Percentiles rank a stretch among this genome's conserved stretches.
Conservation (phyloP, 129 eudicot genomes). For the Oenanthe sinensis region DNA sequence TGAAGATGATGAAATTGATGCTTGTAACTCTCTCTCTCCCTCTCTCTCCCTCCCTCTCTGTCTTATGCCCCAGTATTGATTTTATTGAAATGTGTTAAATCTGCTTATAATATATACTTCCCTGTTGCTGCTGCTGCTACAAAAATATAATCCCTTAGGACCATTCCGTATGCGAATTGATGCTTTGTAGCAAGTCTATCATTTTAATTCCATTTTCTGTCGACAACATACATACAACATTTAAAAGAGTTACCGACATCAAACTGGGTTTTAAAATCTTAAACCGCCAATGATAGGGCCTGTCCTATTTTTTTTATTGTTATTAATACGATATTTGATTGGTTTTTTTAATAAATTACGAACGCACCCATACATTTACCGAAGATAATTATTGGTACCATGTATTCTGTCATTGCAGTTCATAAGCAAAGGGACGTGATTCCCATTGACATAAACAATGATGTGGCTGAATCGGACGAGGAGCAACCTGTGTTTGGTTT, state of each 20-base stretch:
- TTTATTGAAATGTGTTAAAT: too few relatives aligned
- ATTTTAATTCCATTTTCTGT: too few relatives aligned
- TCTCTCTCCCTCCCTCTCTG: not conserved
- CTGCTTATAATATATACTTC: too few relatives aligned
- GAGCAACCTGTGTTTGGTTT: slow-evolving; percentile 65
- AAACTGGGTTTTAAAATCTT: too few relatives aligned
- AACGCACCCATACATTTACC: not conserved
- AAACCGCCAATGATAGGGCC: too few relatives aligned
- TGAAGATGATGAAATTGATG: slow-evolving; percentile 80
- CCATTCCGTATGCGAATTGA: too few relatives aligned
- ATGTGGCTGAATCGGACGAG: slow-evolving; percentile 53
- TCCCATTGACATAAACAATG: slow-evolving; percentile 61
- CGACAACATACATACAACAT: too few relatives aligned
- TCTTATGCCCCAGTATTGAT: not conserved
- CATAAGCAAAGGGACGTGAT: slow-evolving; percentile 84
- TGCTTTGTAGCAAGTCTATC: too few relatives aligned
- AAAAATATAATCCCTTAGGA: too few relatives aligned
- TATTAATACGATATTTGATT: not conserved
- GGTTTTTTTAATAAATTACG: not conserved
- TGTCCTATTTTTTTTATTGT: too few relatives aligned
- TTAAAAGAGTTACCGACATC: too few relatives aligned
- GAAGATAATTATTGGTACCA: not conserved
- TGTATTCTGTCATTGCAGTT: slow-evolving; percentile 37
- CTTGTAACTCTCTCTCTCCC: slow-evolving; percentile 33
- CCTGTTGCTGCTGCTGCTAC: too few relatives aligned